These are phyloP conservation scores for Stenogyne calaminthoides DNA, from an alignment of 305 asterid species.

Conservation along the genomic window DNA sequence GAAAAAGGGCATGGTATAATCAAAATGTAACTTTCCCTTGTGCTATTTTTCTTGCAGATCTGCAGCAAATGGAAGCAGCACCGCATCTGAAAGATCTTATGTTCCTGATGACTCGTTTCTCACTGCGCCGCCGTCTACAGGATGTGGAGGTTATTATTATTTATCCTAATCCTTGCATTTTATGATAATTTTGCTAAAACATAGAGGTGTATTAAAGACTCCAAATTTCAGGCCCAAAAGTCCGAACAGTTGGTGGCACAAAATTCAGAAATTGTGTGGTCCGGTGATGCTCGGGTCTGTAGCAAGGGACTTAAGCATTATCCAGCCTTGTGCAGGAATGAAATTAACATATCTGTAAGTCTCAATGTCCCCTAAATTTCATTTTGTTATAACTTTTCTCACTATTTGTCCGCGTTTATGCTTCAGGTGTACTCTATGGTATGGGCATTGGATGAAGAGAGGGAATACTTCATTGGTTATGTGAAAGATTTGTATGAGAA, in stretches of 20 bases:
- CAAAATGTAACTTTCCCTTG: not conserved
- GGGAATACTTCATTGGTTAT: conserved; percentile 40
- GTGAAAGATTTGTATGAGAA: conserved; percentile 57
- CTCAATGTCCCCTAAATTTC: not conserved
- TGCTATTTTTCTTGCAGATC: conserved; percentile 32
- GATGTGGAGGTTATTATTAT: conserved; percentile 29
- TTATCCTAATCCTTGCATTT: not conserved
- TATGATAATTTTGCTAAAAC: not conserved
- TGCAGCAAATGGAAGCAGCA: conserved; percentile 24
- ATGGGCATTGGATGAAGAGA: conserved; percentile 30
- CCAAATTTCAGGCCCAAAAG: conserved; percentile 33
- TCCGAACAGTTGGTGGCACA: conserved; percentile 27
- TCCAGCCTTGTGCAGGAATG: conserved; percentile 39
- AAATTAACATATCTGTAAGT: conserved; percentile 46
- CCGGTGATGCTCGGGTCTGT: conserved; percentile 49
- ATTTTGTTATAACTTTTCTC: not conserved
- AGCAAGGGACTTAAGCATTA: conserved; percentile 54
- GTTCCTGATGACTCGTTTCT: conserved; percentile 34
- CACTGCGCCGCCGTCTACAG: conserved; percentile 18
- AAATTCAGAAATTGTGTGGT: conserved; percentile 43
- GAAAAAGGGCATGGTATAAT: not conserved
- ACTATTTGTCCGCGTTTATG: conserved; percentile 5
- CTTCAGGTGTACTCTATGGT: conserved; percentile 50
- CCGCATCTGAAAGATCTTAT: conserved; percentile 23
- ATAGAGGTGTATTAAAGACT: not conserved